These are phyloP conservation scores for Stephania yunnanensis DNA, from an alignment of 164 flowering plant genomes.

Conservation along the genomic window DNA sequence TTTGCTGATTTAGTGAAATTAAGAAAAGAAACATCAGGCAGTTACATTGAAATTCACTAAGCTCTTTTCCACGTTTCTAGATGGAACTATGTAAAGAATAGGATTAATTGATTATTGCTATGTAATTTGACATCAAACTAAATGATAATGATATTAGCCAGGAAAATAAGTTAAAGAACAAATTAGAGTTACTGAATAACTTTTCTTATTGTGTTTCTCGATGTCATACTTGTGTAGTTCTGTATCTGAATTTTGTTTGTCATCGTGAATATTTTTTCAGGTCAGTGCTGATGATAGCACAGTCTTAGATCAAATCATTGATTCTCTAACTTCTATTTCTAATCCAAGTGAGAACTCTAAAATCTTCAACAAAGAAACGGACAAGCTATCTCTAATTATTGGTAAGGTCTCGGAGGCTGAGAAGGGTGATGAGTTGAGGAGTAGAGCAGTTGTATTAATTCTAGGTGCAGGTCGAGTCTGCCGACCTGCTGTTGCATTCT, in stretches of 20 bases:
- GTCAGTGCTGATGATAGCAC: constrained; percentile 75
- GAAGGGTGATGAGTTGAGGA: constrained; percentile 22
- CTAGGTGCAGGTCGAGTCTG: constrained; percentile 97
- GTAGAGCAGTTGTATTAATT: constrained; percentile 52
- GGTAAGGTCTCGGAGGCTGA: constrained; percentile 44
- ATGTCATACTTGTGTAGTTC: too few species aligned
- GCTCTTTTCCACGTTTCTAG: neutral
- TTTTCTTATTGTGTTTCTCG: too few species aligned
- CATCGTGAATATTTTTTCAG: constrained; percentile 31
- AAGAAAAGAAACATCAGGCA: neutral
- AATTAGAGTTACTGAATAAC: too few species aligned
- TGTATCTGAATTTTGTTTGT: neutral
- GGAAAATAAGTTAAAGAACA: too few species aligned
- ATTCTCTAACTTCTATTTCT: constrained; percentile 71
- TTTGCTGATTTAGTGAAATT: neutral
- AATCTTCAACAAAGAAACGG: constrained; percentile 20
- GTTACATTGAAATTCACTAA: neutral
- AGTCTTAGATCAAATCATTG: constrained; percentile 71
- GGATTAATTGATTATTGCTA: too few species aligned
- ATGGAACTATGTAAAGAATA: neutral
- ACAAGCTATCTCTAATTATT: constrained; percentile 49
- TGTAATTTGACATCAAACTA: too few species aligned
- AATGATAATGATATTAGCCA: neutral
- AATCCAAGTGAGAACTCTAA: constrained; percentile 34
- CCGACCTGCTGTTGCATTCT: constrained; percentile 81